phyloP scores from a whole-genome alignment of 192 early-diverging fungal species.

The Dissophora ornata region DNA sequence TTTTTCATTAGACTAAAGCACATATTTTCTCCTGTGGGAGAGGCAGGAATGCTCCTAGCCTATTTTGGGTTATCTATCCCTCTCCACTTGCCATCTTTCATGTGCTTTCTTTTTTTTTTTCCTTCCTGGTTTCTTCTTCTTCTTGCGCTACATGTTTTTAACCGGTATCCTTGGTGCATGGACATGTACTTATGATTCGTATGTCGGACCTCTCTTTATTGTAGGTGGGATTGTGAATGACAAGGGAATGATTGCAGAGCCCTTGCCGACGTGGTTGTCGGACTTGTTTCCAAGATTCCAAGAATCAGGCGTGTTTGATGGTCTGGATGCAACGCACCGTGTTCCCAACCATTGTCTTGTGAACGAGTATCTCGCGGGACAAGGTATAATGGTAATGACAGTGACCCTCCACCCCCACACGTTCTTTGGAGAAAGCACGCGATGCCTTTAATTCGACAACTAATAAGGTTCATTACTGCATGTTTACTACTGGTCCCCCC shows the following conservation, averaged over 20 bases:
- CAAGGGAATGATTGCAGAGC: conserved; percentile 56
- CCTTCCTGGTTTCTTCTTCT: neutral
- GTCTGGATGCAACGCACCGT: conserved; percentile 50
- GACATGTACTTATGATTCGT: too few relatives aligned
- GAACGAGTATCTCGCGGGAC: conserved; percentile 64
- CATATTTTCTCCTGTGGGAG: too few relatives aligned
- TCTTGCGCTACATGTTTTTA: too few relatives aligned
- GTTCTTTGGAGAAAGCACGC: neutral
- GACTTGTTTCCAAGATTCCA: conserved; percentile 39
- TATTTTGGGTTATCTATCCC: too few relatives aligned
- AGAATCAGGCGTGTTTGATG: conserved; percentile 42
- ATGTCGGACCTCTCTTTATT: neutral
- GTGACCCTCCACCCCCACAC: neutral
- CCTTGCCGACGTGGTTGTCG: conserved; percentile 56
- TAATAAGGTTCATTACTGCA: neutral
- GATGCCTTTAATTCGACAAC: neutral
- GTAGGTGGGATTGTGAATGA: conserved; percentile 51
- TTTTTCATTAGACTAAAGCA: too few relatives aligned
- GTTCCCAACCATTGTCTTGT: conserved; percentile 63
- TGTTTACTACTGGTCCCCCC: neutral
- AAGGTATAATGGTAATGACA: conserved; percentile 60
- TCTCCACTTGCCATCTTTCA: neutral
- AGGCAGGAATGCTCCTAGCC: too few relatives aligned
- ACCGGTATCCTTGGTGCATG: too few relatives aligned
- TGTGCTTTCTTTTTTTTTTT: conserved; percentile 6